Base-by-base conservation (phyloP, 2,329 filamentous ascomycete genomes). In the Talaromyces sp. region DNA sequence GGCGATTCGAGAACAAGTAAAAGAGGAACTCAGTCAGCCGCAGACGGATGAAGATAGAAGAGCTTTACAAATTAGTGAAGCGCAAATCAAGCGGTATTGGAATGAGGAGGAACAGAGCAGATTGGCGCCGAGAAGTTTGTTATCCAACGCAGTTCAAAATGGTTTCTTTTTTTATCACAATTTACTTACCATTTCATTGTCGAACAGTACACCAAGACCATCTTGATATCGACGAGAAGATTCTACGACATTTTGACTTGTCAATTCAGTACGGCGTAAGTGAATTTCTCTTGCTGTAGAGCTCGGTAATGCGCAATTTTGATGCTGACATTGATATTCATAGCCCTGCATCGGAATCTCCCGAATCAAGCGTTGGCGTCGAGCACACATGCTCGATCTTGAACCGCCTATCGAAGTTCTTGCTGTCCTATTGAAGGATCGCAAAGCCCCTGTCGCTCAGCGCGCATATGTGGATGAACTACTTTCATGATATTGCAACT, bases 231-330 rank as follows among this genome's bases (percentile, higher is more conserved):
- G 81, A 88, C 57, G 92, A 97, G 80, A 96, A 93, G 78, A 85
- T 97, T 25, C 74, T 97, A 67, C 81, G 93, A 62, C 89, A 96
- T 71, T 99, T 94, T 75, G 94, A 99, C 71, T 88, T 96, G 64
- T 94, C 87, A 68, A 89, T 84, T 60, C 89, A 96, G 67, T 99
- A 89, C 72, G 94, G 94, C 58, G 91, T 96, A 84, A 78, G 89
- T 85, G n/a, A 6, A n/a, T n/a, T 28, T 19, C 22, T 17, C 31
- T 15, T 33, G 17, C 17, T 21, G 25, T 6, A 4, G 17, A 10
- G 6, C 9, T 33, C 3, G n/a, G 15, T 33, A 25, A 13, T 19
- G 35, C 19, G 48, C 15, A 8, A 17, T 15, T 15, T 48, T 10
- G 19, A 10, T 1, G 10, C 45, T 48, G 11, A 48, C 17, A 33